Evolutionary conservation across 257 asterid species (phyloP).

Genomic region (Handroanthus guayacan): DNA sequence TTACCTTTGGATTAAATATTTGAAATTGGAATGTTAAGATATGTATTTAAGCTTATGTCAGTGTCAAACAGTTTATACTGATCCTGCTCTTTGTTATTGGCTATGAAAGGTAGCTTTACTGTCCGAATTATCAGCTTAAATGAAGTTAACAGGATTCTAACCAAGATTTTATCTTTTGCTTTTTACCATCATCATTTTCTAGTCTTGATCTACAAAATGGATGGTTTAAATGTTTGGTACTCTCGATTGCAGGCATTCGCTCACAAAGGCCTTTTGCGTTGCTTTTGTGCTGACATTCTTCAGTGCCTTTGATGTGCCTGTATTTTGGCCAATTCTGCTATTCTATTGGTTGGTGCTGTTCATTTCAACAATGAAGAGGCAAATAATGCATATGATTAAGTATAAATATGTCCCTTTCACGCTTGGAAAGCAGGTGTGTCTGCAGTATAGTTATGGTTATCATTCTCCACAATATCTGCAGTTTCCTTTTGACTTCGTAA

Average conservation of each 20-base stretch:
- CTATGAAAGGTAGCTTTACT: neutral
- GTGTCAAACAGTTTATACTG: slow-evolving; percentile 22
- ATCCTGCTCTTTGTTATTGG: slow-evolving; percentile 7
- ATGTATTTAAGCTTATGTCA: slow-evolving; percentile 10
- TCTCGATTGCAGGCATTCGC: slow-evolving; percentile 77
- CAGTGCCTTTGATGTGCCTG: slow-evolving; percentile 96
- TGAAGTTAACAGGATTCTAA: slow-evolving; percentile 3
- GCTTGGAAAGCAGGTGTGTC: slow-evolving; percentile 85
- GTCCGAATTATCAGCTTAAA: neutral
- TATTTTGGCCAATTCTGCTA: slow-evolving; percentile 96
- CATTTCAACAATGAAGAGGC: slow-evolving; percentile 94
- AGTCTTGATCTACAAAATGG: slow-evolving; percentile 21
- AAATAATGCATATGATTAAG: slow-evolving; percentile 95
- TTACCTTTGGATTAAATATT: slow-evolving; percentile 13
- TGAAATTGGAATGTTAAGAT: neutral
- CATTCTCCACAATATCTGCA: neutral
- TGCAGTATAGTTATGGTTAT: slow-evolving; percentile 13
- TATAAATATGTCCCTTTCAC: slow-evolving; percentile 95
- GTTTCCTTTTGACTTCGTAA: neutral
- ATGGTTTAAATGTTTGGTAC: slow-evolving; percentile 25
- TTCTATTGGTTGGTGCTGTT: slow-evolving; percentile 91
- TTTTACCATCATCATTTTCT: slow-evolving; percentile 16
- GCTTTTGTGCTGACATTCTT: slow-evolving; percentile 91
- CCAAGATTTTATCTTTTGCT: neutral
- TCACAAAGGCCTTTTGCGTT: slow-evolving; percentile 74